phyloP scores from a whole-genome alignment of 163 green algal species.

The Volvox carteri region DNA sequence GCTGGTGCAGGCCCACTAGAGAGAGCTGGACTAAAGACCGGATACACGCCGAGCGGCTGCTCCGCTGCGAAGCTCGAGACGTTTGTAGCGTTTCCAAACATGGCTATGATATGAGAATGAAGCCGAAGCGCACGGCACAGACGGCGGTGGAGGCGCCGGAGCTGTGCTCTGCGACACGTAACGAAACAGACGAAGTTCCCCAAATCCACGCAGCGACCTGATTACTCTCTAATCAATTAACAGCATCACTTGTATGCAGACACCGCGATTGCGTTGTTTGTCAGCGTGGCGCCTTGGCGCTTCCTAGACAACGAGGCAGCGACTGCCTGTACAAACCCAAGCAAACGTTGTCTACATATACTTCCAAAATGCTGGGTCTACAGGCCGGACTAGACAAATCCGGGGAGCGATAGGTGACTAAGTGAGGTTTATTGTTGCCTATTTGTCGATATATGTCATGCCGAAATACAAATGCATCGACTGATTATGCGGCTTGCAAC shows the following conservation, averaged over 20 bases:
- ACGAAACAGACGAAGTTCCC: not conserved
- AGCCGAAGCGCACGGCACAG: not conserved
- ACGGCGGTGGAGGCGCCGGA: not conserved
- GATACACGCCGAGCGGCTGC: conserved; percentile 30
- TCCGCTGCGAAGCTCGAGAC: conserved; percentile 4
- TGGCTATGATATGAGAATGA: not conserved
- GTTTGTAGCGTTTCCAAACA: conserved; percentile 43
- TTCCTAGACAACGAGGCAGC: not conserved
- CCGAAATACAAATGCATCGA: not conserved
- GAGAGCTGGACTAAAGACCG: conserved; percentile 5
- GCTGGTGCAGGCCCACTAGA: not conserved
- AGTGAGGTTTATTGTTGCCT: not conserved
- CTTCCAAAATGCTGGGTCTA: not conserved
- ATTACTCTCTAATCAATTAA: not conserved
- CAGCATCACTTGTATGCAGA: not conserved
- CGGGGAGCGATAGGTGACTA: conserved; percentile 11
- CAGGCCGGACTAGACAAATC: not conserved
- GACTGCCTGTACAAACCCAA: not conserved
- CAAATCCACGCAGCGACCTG: not conserved
- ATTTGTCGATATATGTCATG: not conserved
- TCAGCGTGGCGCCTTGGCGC: not conserved
- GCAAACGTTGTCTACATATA: not conserved
- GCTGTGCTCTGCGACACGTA: conserved; percentile 6
- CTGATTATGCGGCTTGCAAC: not conserved
- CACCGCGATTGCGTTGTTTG: not conserved